Evolutionary conservation across 164 flowering plant genomes (phyloP).

Genomic region (Protea cynaroides): DNA sequence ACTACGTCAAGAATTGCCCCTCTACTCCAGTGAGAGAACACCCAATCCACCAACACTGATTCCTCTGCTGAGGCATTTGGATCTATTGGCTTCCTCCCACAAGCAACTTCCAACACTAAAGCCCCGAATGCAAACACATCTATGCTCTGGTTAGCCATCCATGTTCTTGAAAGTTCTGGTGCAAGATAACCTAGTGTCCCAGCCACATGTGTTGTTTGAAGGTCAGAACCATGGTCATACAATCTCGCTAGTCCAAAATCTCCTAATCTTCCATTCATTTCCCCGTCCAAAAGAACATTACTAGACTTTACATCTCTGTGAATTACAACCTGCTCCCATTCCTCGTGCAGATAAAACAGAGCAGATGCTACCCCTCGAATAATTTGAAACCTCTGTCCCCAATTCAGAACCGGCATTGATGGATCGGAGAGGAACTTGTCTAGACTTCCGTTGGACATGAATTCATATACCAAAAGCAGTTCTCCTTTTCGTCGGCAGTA

Average conservation of each 20-base stretch:
- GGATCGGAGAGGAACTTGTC: slow-evolving; percentile 22
- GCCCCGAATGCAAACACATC: slow-evolving; percentile 37
- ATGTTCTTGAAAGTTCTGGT: slow-evolving; percentile 28
- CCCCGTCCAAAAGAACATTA: slow-evolving; percentile 30
- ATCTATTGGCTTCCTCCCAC: slow-evolving; percentile 30
- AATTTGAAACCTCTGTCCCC: slow-evolving; percentile 28
- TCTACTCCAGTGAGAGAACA: background rate
- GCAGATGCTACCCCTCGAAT: slow-evolving; percentile 31
- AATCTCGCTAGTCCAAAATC: slow-evolving; percentile 32
- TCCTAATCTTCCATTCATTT: slow-evolving; percentile 26
- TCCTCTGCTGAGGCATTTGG: slow-evolving; percentile 14
- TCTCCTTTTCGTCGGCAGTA: slow-evolving; percentile 28
- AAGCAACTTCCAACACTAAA: slow-evolving; percentile 27
- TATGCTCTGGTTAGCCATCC: slow-evolving; percentile 20
- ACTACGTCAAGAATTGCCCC: no score
- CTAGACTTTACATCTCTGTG: slow-evolving; percentile 36
- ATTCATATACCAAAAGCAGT: slow-evolving; percentile 31
- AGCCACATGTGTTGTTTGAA: slow-evolving; percentile 24
- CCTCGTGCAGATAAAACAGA: slow-evolving; percentile 28
- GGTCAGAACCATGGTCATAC: slow-evolving; percentile 20
- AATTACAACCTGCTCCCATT: slow-evolving; percentile 27
- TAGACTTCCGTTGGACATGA: slow-evolving; percentile 31
- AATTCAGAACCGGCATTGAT: slow-evolving; percentile 8
- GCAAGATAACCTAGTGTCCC: slow-evolving; percentile 35
- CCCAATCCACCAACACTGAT: slow-evolving; percentile 21